Evolutionary conservation across 2,329 filamentous ascomycete species (phyloP).

Genomic region (Didymella pomorum): DNA sequence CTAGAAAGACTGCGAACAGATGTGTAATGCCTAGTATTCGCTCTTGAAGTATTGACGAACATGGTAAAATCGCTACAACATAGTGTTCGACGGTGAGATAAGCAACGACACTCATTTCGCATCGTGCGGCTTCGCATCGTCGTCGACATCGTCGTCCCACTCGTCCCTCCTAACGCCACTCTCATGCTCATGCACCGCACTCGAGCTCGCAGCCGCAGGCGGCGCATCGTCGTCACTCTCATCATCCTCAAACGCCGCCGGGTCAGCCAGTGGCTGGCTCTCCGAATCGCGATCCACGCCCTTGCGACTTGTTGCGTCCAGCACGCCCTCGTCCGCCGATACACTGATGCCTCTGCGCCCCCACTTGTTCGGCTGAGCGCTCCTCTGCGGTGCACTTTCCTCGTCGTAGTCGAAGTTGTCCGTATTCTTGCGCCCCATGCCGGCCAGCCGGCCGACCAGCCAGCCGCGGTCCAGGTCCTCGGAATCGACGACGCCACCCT

Average conservation of each 20-base stretch:
- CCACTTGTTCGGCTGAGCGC: constrained; percentile 58
- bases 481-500: constrained; percentile 85
- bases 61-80: neutral
- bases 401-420: constrained; percentile 60
- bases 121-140: constrained; percentile 45
- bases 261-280: constrained; percentile 54
- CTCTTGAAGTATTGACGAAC: neutral
- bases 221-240: constrained; percentile 53
- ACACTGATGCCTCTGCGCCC: constrained; percentile 66
- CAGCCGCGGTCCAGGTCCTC: constrained; percentile 88
- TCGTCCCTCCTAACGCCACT: constrained; percentile 50
- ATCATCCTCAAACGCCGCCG: constrained; percentile 57
- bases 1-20: too few species aligned
- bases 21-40: neutral
- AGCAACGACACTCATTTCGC: neutral
- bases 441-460: constrained; percentile 81
- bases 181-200: constrained; percentile 28
- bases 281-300: constrained; percentile 40
- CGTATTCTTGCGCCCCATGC: constrained; percentile 60
- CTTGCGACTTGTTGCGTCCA: constrained; percentile 42
- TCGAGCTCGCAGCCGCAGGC: constrained; percentile 26
- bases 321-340: constrained; percentile 64
- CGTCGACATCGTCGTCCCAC: constrained; percentile 51
- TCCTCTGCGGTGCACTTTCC: constrained; percentile 59
- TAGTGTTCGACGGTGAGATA: neutral